Evolutionary conservation across 179 eudicot species (phyloP), one percentile per base, ranked within the genome.

Genomic region (Corrigiola litoralis): DNA sequence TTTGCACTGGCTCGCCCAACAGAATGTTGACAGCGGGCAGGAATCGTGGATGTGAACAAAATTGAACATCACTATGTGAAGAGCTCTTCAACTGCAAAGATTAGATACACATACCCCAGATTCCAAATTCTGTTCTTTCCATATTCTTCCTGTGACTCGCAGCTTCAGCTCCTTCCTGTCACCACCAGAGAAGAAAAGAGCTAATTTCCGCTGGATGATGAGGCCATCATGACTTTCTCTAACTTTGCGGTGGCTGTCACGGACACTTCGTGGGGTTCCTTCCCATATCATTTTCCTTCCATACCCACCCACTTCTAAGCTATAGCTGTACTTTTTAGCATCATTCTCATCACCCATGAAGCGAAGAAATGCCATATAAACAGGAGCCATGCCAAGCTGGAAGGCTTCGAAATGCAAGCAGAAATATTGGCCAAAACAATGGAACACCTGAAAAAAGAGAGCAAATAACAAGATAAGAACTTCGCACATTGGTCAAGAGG

Each of bases 171-270:
- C 80, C 48, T 79, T 75, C 54, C 74, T 63, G 33, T 76, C 77
- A 28, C 83, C 83, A 3, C 83, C 83, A 1, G 83, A 79, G 65
- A 79, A 75, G 58, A 72, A 72, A 57, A 79, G 80, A 21, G 81
- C 84, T 54, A 77, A 65, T 45, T 71, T 74, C 3, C 81, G 73
- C 10, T 62, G 81, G 34, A 80, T 80, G 4, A 80, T 65, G 46
- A 80, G 73, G 28, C 84, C 84, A 52, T 80, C 84, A 16, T 70
- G 84, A 60, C 84, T 80, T 57, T 80, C 81, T 64, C 84, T 70
- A 44, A 80, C 81, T 65, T 70, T 80, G 4, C 70, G 37, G 70
- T 77, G 84, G 61, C 69, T 70, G 49, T 70, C 81, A 17, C 84
- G 79, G 27, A 80, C 67, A 74, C 81, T 80, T 63, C 84, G 66